These are phyloP conservation scores for Physcia stellaris DNA, from an alignment of 495 filamentous ascomycete species.

Conservation along the genomic window DNA sequence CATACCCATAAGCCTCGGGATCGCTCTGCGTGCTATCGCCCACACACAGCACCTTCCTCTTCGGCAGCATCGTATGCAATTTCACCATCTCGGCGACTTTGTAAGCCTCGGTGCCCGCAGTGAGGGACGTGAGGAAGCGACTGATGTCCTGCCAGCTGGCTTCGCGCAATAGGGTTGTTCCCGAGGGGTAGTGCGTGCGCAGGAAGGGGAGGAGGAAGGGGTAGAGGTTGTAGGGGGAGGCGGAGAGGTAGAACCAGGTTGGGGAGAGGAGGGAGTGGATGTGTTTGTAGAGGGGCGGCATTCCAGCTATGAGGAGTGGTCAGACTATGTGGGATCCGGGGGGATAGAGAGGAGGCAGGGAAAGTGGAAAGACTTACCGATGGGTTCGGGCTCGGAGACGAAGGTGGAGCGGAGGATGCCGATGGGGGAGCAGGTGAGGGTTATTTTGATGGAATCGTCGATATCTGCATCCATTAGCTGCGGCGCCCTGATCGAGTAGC, in stretches of 20 bases:
- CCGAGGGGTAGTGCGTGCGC: conserved; percentile 52
- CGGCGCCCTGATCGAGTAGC: too few species aligned
- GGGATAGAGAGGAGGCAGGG: conserved; percentile 48
- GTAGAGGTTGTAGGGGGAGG: conserved; percentile 90
- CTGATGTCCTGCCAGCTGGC: conserved; percentile 76
- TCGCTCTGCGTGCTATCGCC: conserved; percentile 88
- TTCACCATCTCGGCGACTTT: conserved; percentile 71
- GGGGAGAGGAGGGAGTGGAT: conserved; percentile 46
- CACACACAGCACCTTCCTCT: conserved; percentile 65
- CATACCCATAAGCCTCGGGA: conserved; percentile 76
- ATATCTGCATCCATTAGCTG: conserved; percentile 48
- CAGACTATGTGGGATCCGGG: conserved; percentile 67
- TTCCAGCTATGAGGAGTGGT: conserved; percentile 79
- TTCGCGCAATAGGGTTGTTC: conserved; percentile 74
- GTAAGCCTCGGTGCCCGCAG: conserved; percentile 71
- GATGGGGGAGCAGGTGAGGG: conserved; percentile 60
- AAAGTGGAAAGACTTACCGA: conserved; percentile 69
- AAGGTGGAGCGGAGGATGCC: conserved; percentile 52
- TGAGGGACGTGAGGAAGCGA: conserved; percentile 64
- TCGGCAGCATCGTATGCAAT: conserved; percentile 62
- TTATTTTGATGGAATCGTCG: conserved; percentile 92
- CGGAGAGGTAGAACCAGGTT: conserved; percentile 85
- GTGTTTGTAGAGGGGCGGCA: conserved; percentile 68
- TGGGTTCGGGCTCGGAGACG: conserved; percentile 52
- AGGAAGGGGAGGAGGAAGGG: conserved; percentile 67